Conservation (phyloP, 2,329 filamentous ascomycete species). For the Sclerotiophoma versabilis region DNA sequence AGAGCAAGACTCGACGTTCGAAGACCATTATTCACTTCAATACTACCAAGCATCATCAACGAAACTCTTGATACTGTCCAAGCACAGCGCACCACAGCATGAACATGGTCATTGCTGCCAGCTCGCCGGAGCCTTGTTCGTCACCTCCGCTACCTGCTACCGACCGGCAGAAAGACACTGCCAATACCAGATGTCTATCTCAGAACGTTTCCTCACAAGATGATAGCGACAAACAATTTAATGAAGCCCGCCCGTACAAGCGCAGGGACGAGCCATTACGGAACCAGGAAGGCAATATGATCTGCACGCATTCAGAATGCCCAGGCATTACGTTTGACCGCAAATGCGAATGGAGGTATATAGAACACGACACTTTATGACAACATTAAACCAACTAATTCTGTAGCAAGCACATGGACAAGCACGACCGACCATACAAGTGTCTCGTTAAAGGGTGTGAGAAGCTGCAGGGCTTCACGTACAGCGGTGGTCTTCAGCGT, state of each 20-base stretch:
- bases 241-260: conserved; percentile 49
- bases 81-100: too few species aligned
- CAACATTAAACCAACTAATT: not conserved
- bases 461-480: conserved; percentile 93
- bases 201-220: conserved; percentile 40
- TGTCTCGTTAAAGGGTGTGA: conserved; percentile 82
- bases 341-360: conserved; percentile 95
- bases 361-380: conserved; percentile 28
- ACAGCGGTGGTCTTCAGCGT: conserved; percentile 85
- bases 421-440: conserved; percentile 92
- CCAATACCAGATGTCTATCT: conserved; percentile 31
- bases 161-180: conserved; percentile 29
- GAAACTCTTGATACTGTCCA: too few species aligned
- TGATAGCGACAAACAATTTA: conserved; percentile 37
- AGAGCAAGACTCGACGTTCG: too few species aligned
- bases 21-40: too few species aligned
- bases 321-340: conserved; percentile 74
- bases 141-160: conserved; percentile 37
- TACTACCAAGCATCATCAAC: too few species aligned
- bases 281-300: conserved; percentile 76
- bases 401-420: conserved; percentile 94
- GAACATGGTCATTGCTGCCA: too few species aligned
- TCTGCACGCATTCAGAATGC: conserved; percentile 74
- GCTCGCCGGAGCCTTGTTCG: too few species aligned
- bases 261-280: conserved; percentile 60